These are phyloP conservation scores for Tritrichomonas foetus DNA, from an alignment of 208 protist species.

Conservation along the genomic window DNA sequence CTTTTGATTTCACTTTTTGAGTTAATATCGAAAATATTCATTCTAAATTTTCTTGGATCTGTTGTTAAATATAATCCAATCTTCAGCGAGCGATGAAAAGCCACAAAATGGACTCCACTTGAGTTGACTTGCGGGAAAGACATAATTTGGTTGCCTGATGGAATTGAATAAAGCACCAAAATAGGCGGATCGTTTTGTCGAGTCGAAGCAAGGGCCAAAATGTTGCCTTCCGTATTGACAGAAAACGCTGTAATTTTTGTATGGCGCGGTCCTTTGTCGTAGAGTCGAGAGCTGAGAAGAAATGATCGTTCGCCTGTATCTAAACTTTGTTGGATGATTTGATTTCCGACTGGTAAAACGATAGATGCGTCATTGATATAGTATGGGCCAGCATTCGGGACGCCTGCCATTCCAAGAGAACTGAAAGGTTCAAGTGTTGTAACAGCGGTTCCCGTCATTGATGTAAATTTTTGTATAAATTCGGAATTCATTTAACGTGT, in stretches of 20 bases:
- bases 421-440: neutral
- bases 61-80: neutral
- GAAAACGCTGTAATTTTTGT: neutral
- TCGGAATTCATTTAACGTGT: too few species aligned
- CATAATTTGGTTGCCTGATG: too few species aligned
- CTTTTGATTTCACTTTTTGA: neutral
- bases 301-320: neutral
- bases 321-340: slow-evolving; percentile 8
- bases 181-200: neutral
- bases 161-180: neutral
- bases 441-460: neutral
- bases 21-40: neutral
- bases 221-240: neutral
- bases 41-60: neutral
- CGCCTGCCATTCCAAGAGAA: neutral
- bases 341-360: neutral
- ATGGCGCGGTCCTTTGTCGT: neutral
- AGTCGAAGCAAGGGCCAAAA: neutral
- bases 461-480: neutral
- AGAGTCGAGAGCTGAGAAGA: neutral
- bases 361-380: slow-evolving; percentile 31
- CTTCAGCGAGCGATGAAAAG: neutral
- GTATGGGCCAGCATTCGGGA: neutral
- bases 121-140: neutral
- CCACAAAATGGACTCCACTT: neutral